Base-by-base conservation (phyloP, 2,329 filamentous ascomycete species). In the Camptophora hylomeconis region DNA sequence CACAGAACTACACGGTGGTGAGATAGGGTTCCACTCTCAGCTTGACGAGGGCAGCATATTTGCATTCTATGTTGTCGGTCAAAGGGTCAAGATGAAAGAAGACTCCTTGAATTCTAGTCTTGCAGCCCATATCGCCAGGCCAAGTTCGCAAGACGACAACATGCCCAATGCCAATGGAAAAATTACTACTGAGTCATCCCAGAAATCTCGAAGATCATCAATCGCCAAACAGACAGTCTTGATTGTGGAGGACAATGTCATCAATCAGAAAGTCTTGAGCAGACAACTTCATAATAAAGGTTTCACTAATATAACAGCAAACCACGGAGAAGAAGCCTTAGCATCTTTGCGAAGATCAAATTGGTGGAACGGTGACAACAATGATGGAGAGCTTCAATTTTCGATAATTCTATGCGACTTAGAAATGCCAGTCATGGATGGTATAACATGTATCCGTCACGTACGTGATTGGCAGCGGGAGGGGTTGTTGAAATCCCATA, bases 361-460 rank as follows among this genome's bases (percentile, higher is more conserved):
- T 11, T n/a, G n/a, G n/a, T n/a, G n/a, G n/a, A n/a, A n/a, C n/a
- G 14, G 11, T 11, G 21, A n/a, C 6, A n/a, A n/a, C 11, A 23
- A 14, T 18, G 12, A 7, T 4, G 25, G 9, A 7, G 13, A 7
- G 3, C 11, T 14, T 5, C 3, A 15, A 9, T 25, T 31, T 10
- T 26, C 30, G 16, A 23, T 33, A n/a, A 72, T 84, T 7, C 52
- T 84, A 4, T 82, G 83, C 78, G 80, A 84, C 45, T 61, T 82
- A 26, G 78, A 83, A 45, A 84, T 84, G 79, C 79, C 79, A 1
- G 65, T 82, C 22, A 83, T 83, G 79, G 77, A 84, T 44, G 80
- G 80, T 20, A 69, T 80, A 50, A 76, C 75, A 3, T 81, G 79
- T 38, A 72, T 78, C 9, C 62, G 65, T 23, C 67, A 61, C 35